Conservation (phyloP, 768 basidiomycete species). For the Tricholoma sp. region DNA sequence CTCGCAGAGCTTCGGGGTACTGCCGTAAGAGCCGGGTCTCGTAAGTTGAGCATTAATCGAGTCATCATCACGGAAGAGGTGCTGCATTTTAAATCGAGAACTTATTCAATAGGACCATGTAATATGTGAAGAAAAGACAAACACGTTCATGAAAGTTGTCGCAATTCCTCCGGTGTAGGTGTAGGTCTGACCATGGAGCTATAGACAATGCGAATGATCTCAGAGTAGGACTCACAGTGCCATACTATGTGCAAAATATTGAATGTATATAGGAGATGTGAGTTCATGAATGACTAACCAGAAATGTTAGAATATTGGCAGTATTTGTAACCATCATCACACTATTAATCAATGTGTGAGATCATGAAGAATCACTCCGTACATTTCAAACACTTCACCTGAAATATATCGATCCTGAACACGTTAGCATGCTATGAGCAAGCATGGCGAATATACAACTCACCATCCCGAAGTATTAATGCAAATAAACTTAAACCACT, state of each 20-base stretch:
- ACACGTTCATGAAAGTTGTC: slow-evolving; percentile 4
- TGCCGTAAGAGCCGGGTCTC: background rate
- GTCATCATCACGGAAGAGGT: slow-evolving; percentile 3
- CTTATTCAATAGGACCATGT: background rate
- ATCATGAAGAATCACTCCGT: background rate
- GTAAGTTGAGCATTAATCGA: slow-evolving; percentile 5
- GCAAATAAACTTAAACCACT: background rate
- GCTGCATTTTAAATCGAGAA: background rate
- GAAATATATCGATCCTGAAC: slow-evolving; percentile 2
- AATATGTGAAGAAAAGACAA: background rate
- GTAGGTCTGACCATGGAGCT: background rate
- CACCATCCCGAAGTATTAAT: slow-evolving; percentile 3
- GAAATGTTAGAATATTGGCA: slow-evolving; percentile 1
- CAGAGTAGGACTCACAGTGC: background rate
- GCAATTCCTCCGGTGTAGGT: background rate
- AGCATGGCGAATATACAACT: background rate
- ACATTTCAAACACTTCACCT: background rate
- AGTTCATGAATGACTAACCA: background rate
- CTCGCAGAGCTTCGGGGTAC: background rate
- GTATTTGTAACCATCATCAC: slow-evolving; percentile 1
- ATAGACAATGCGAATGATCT: background rate
- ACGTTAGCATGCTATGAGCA: background rate
- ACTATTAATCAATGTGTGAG: background rate
- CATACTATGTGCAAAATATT: background rate
- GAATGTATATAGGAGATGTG: background rate